A percentile compares a stretch with the other conserved stretches of the same genome.
These are phyloP conservation scores for Albizia julibrissin DNA, from an alignment of 306 rosid species.

Conservation along the genomic window DNA sequence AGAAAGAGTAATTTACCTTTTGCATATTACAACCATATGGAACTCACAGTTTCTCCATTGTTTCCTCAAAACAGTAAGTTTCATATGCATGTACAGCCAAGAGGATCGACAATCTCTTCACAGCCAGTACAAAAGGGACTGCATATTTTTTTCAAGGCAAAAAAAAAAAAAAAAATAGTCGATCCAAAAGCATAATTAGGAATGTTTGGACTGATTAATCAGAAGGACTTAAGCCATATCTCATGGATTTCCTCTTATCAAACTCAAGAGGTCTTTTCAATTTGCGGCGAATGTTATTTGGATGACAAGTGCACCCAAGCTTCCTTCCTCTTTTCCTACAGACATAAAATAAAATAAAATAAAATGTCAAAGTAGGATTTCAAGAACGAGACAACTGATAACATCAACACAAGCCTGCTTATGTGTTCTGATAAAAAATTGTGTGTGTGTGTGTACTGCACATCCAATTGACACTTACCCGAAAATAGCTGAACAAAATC, in stretches of 20 bases:
- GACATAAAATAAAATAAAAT: neutral
- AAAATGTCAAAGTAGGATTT: neutral
- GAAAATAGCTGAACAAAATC: conserved; percentile 28
- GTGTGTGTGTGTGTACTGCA: neutral
- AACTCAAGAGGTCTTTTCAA: neutral
- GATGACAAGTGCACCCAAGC: neutral
- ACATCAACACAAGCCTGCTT: neutral
- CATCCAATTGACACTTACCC: conserved; percentile 31
- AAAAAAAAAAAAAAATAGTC: no score
- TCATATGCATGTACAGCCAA: neutral
- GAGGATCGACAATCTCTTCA: neutral
- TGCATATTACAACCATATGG: no score
- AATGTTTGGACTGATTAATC: neutral
- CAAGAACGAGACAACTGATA: neutral
- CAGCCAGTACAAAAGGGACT: neutral
- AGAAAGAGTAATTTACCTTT: neutral
- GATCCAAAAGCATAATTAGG: neutral
- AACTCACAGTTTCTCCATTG: neutral
- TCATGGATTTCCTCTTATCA: neutral
- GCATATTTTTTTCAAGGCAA: neutral
- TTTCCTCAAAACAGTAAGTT: neutral
- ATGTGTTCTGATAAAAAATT: neutral
- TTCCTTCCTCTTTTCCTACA: conserved; percentile 24
- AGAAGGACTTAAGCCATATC: neutral
- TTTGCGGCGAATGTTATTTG: neutral